phyloP scores from a whole-genome alignment of 2,329 filamentous ascomycete species.

The Mycosphaerella arachidis region DNA sequence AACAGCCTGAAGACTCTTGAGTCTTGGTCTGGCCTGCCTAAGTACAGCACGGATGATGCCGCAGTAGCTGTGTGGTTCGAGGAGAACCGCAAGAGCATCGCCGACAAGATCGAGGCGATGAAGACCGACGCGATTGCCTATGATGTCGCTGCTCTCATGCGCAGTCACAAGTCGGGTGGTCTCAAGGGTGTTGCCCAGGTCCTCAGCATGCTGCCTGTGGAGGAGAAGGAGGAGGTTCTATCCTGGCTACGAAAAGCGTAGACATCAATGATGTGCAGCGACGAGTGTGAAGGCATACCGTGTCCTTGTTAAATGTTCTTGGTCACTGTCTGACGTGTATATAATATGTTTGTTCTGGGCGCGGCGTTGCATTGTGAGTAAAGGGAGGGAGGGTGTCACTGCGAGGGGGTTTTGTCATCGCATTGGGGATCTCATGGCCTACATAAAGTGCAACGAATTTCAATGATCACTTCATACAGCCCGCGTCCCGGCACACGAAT shows the following conservation, averaged over 20 bases:
- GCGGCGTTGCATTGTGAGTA: too few relatives aligned
- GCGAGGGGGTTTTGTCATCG: too few relatives aligned
- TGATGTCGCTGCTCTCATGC: constrained; percentile 65
- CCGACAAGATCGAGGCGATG: constrained; percentile 77
- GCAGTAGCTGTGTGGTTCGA: constrained; percentile 94
- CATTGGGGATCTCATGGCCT: too few relatives aligned
- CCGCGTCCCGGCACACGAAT: too few relatives aligned
- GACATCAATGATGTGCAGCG: not conserved
- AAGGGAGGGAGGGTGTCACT: too few relatives aligned
- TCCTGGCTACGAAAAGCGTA: constrained; percentile 47
- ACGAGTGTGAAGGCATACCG: too few relatives aligned
- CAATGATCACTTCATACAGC: too few relatives aligned
- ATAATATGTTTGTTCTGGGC: too few relatives aligned
- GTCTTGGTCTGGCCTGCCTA: constrained; percentile 74
- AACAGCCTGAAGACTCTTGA: constrained; percentile 68
- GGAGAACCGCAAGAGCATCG: constrained; percentile 78
- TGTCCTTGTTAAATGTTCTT: too few relatives aligned
- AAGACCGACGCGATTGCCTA: constrained; percentile 69
- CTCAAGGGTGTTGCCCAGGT: constrained; percentile 85
- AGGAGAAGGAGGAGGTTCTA: constrained; percentile 80
- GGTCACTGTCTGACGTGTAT: too few relatives aligned
- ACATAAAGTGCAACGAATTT: too few relatives aligned
- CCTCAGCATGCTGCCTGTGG: constrained; percentile 78
- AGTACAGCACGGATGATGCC: constrained; percentile 74
- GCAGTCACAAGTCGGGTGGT: constrained; percentile 62